Conservation (phyloP, 768 basidiomycete species). For the Mycena kentingensis region DNA sequence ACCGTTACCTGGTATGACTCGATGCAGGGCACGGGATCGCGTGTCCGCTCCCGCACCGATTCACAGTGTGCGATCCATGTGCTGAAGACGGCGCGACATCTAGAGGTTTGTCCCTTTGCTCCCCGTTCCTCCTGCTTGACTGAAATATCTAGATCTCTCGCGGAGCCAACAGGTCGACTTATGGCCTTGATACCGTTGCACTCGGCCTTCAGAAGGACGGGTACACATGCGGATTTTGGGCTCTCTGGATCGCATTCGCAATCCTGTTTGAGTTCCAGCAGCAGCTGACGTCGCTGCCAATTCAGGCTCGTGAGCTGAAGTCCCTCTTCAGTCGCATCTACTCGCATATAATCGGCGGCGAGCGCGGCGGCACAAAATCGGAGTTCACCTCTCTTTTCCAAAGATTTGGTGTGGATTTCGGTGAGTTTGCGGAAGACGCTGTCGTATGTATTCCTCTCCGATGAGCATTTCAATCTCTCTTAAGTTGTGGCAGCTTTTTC, state of each 20-base stretch:
- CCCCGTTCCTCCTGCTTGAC: too few relatives aligned
- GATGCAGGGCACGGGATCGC: background rate
- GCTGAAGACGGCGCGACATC: background rate
- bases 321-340: background rate
- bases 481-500: too few relatives aligned
- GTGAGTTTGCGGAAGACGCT: too few relatives aligned
- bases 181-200: background rate
- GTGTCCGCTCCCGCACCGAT: background rate
- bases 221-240: background rate
- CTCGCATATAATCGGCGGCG: background rate
- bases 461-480: too few relatives aligned
- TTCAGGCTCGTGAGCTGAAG: background rate
- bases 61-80: background rate
- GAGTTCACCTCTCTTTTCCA: background rate
- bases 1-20: background rate
- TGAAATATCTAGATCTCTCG: background rate
- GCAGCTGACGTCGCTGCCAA: background rate
- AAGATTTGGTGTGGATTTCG: background rate
- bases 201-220: background rate
- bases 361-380: background rate
- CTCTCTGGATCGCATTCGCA: background rate
- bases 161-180: background rate
- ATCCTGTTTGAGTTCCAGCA: background rate
- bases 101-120: background rate
- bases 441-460: too few relatives aligned